Evolutionary conservation across 2,329 filamentous ascomycete species (phyloP).

Genomic region (Diaporthe sp.): DNA sequence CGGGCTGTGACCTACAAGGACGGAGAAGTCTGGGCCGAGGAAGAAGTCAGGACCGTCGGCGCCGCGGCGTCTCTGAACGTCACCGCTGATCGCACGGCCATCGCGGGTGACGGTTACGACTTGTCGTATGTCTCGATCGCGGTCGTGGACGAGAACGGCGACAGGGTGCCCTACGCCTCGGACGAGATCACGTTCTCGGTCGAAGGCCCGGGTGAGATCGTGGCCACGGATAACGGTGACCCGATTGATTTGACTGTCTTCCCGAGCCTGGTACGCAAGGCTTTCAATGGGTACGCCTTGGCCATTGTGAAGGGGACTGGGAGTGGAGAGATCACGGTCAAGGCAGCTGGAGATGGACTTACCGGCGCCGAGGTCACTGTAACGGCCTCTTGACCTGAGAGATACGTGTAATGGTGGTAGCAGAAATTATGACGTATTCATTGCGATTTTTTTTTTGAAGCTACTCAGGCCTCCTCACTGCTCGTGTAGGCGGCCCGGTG

Average conservation of each 20-base stretch:
- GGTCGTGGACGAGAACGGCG: constrained; percentile 60
- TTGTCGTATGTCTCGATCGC: constrained; percentile 62
- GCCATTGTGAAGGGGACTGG: constrained; percentile 51
- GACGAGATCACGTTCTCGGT: constrained; percentile 61
- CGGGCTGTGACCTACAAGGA: constrained; percentile 63
- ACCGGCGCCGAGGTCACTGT: background rate
- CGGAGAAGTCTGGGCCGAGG: constrained; percentile 61
- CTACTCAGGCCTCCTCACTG: no score
- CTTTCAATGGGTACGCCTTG: constrained; percentile 58
- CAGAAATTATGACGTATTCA: no score
- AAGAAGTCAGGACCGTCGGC: constrained; percentile 58
- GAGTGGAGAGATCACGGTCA: constrained; percentile 14
- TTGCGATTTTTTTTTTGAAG: no score
- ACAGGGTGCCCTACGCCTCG: constrained; percentile 59
- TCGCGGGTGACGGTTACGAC: constrained; percentile 59
- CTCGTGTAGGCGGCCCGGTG: no score
- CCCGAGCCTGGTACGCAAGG: constrained; percentile 54
- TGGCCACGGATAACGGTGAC: constrained; percentile 66
- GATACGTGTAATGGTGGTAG: no score
- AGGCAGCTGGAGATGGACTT: background rate
- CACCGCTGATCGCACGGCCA: constrained; percentile 56
- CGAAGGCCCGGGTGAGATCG: constrained; percentile 58
- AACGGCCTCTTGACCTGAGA: background rate
- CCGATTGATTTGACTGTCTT: constrained; percentile 60
- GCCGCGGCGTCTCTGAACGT: constrained; percentile 54